Conservation (phyloP, 2,329 filamentous ascomycete species). For the Ophiostoma perfectum region DNA sequence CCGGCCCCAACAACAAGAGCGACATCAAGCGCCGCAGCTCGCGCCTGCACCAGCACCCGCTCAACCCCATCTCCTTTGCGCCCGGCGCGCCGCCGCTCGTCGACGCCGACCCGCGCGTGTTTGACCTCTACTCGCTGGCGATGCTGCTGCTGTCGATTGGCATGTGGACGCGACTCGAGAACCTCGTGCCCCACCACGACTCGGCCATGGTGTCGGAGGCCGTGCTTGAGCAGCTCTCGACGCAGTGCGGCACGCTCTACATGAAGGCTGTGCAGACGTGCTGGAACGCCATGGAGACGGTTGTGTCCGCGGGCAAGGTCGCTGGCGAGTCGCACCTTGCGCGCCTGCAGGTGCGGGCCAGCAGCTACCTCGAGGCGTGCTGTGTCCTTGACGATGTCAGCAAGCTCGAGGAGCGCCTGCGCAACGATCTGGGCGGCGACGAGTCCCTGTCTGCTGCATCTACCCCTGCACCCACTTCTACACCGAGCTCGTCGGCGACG, state of each 20-base stretch:
- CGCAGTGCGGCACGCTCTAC: constrained; percentile 67
- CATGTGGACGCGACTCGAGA: constrained; percentile 64
- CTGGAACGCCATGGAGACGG: constrained; percentile 63
- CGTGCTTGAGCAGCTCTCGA: constrained; percentile 56
- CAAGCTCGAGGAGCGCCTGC: constrained; percentile 49
- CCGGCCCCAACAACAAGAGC: constrained; percentile 33
- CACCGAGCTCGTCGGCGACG: not conserved
- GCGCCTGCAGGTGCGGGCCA: constrained; percentile 50
- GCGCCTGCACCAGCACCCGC: constrained; percentile 59
- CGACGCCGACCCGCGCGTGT: constrained; percentile 51
- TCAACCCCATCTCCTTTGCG: constrained; percentile 51
- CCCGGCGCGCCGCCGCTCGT: constrained; percentile 40
- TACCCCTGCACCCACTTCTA: not conserved
- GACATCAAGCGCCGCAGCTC: constrained; percentile 31
- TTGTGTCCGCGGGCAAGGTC: constrained; percentile 38
- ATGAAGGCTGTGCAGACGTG: constrained; percentile 69
- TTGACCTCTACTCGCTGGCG: constrained; percentile 68
- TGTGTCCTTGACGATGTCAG: constrained; percentile 56
- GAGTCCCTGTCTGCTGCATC: constrained; percentile 2
- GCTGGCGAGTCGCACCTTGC: constrained; percentile 49
- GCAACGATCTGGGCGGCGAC: constrained; percentile 41
- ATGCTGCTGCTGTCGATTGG: constrained; percentile 70
- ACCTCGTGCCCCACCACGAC: constrained; percentile 42
- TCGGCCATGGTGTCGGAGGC: constrained; percentile 54
- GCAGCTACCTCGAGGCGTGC: constrained; percentile 57